Evolutionary conservation across 2,329 filamentous ascomycete species (phyloP), one percentile per base, ranked within the genome.

Genomic region (Dactylellina parvicollis): DNA sequence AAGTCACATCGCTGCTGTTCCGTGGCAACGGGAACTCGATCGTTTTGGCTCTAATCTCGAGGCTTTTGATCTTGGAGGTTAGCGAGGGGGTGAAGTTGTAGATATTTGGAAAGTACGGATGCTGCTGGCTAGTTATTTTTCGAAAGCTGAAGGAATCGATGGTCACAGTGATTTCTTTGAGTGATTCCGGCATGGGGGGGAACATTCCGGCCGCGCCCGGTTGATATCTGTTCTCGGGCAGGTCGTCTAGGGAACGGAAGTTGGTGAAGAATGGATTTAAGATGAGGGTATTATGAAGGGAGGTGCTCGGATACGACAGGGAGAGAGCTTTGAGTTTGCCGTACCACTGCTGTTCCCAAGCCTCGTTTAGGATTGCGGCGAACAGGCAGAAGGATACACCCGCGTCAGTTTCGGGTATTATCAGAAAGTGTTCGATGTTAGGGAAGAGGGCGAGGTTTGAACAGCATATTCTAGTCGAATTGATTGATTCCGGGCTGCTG

Each of bases 231-330:
- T 12, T 54, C 12, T 32, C 30, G 7, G 49, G 49, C 16, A 54
- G 16, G 14, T 36, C 32, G 30, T 32, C 49, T 36, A 54, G 22
- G 16, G 38, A 54, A 12, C 14, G 49, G 26, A n/a, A 32, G 30
- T 54, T 36, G 32, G 30, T 54, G 49, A 36, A n/a, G 49, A 54
- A 54, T 12, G 49, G n/a, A 16, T 38, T 38, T 9, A 22, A 22
- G 16, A 9, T 54, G 49, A 38, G 26, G 32, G 4, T 38, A 14
- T 54, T 34, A 8, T 16, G 30, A 4, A 18, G 8, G 20, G 5
- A 2, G 5, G 9, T n/a, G 4, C 18, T 24, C 2, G 30, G n/a
- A 24, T 54, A 54, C 2, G 30, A 54, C 8, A 54, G 49, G 16
- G 49, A 54, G 14, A 54, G 4, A 5, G n/a, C 24, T 24, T 24